Base-by-base conservation (phyloP, 2,329 filamentous ascomycete species). In the Scytalidium sp. region DNA sequence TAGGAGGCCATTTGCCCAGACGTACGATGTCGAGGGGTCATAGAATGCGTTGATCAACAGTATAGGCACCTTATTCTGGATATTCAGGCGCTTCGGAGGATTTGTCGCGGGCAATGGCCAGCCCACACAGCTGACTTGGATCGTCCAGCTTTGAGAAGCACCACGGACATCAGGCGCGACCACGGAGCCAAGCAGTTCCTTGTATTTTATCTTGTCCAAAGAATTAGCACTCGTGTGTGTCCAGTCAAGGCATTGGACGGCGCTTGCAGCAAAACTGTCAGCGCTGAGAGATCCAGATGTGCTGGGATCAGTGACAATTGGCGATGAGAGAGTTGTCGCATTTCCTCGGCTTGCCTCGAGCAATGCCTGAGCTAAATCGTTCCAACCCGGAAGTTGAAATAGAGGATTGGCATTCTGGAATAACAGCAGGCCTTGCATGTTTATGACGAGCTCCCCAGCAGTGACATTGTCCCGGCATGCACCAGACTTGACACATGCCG, bases 21-120 rank as follows among this genome's bases (percentile, higher is more conserved):
- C 57, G 46, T 68, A 67, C 20, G 64, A 64, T 2, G 71, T 73
- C 27, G 62, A 65, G 2, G 72, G 71, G 56, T 76, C 72, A 49
- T 63, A 63, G 2, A 65, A 60, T 10, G 68, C 61, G 49, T 70
- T 72, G 4, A 70, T 65, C 51, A 70, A 53, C 45, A 75, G 54
- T 25, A 75, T 64, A 15, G 63, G 60, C 4, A 63, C 42, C 52
- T 7, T 61, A 42, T 4, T 56, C 55, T 39, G 64, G 59, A 19
- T 23, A 10, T 3, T 61, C 41, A 17, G 57, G 58, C 47, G 32
- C 25, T 23, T 40, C 27, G 2, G 19, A 21, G 19, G 19, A 13
- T 29, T 29, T 13, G 25, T 13, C 25, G 13, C 25, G 8, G 25
- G 25, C 13, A 13, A 7, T 19, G 42, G 44, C 45, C 39, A 56